phyloP scores from a whole-genome alignment of 192 early-diverging fungal genomes.

The Coemansia nantahalensis region DNA sequence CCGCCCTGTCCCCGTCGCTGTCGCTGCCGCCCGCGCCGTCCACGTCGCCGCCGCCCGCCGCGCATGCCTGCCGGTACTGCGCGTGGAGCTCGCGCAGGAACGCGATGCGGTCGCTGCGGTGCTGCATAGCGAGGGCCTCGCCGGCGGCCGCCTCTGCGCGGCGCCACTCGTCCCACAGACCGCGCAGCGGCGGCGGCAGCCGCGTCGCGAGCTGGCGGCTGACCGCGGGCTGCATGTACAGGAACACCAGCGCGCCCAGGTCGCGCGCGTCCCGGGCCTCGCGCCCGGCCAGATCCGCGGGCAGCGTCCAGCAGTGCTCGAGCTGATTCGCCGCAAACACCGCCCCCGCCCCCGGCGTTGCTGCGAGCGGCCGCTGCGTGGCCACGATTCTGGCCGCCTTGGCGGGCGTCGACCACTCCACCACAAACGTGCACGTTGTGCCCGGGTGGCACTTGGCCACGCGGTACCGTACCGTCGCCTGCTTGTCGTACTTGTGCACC shows the following conservation, averaged over 20 bases:
- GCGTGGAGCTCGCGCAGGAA: slow-evolving; percentile 13
- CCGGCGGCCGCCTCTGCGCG: background rate
- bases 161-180: slow-evolving; percentile 22
- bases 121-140: background rate
- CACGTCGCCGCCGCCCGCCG: background rate
- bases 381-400: background rate
- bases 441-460: background rate
- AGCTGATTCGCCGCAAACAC: background rate
- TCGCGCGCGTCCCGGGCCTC: slow-evolving; percentile 15
- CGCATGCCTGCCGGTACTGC: slow-evolving; percentile 1
- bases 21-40: background rate
- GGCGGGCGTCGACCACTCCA: slow-evolving; percentile 10
- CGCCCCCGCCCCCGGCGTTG: no score
- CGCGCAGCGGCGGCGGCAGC: slow-evolving; percentile 12
- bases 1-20: background rate
- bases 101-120: background rate
- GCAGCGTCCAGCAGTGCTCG: slow-evolving; percentile 15
- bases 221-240: slow-evolving; percentile 14
- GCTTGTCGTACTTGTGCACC: slow-evolving; percentile 9
- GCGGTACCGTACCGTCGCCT: slow-evolving; percentile 6
- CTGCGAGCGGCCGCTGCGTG: background rate
- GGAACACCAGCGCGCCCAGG: slow-evolving; percentile 9
- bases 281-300: background rate
- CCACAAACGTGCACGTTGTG: slow-evolving; percentile 1
- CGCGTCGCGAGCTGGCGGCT: slow-evolving; percentile 2